These are phyloP conservation scores for Diddensiella santjacobensis DNA, from an alignment of 805 yeast genomes.

Conservation along the genomic window DNA sequence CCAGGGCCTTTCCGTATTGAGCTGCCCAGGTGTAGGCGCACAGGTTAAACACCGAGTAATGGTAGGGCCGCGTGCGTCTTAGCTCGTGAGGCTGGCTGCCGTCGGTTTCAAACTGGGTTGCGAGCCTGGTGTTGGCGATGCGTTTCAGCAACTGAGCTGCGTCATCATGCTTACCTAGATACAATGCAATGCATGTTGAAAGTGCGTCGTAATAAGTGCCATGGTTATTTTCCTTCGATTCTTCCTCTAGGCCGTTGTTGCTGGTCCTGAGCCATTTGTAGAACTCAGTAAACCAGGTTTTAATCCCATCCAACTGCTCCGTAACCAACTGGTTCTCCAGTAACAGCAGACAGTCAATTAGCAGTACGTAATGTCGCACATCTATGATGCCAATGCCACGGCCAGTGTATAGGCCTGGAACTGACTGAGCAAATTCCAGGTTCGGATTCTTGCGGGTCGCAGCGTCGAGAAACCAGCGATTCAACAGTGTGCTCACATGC, in stretches of 20 bases:
- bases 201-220: constrained; percentile 3
- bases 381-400: constrained; percentile 10
- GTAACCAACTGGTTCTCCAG: neutral
- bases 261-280: constrained; percentile 1
- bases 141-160: neutral
- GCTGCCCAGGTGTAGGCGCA: constrained; percentile 1
- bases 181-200: neutral
- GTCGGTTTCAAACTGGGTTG: neutral
- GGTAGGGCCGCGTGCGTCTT: constrained; percentile 3
- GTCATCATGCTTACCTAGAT: neutral
- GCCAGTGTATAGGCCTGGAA: constrained; percentile 4
- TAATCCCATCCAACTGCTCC: neutral
- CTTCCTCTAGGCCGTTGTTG: constrained; percentile 2
- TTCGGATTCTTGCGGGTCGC: constrained; percentile 8
- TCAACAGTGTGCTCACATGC: neutral
- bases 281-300: constrained; percentile 1
- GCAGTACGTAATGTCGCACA: constrained; percentile 1
- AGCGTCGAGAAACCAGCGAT: constrained; percentile 4
- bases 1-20: neutral
- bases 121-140: neutral
- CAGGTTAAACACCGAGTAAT: constrained; percentile 5
- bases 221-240: neutral
- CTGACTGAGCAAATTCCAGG: constrained; percentile 6
- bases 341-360: constrained; percentile 2
- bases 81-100: constrained; percentile 6